These are phyloP conservation scores for Pseudocercospora crystallina DNA, from an alignment of 2,329 filamentous ascomycete species.

Conservation along the genomic window DNA sequence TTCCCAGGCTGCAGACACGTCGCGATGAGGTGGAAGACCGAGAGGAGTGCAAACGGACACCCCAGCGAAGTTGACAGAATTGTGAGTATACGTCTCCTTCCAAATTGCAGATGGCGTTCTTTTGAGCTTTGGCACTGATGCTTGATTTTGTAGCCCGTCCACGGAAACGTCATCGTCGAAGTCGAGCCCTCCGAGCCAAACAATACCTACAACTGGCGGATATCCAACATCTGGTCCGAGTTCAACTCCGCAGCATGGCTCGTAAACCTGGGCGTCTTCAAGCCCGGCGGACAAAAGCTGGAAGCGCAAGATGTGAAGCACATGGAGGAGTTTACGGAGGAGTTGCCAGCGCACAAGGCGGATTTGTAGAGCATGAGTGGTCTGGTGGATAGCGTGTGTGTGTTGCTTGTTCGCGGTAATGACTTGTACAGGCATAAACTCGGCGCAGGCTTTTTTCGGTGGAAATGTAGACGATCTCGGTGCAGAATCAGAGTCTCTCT, in stretches of 20 bases:
- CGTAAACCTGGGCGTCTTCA: conserved; percentile 29
- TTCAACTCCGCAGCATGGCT: conserved; percentile 37
- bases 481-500: too few relatives aligned
- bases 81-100: conserved; percentile 17
- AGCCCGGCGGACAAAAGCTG: conserved; percentile 10
- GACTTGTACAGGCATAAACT: too few relatives aligned
- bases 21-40: conserved; percentile 30
- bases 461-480: too few relatives aligned
- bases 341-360: too few relatives aligned
- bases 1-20: conserved; percentile 32
- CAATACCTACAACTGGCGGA: conserved; percentile 24
- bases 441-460: too few relatives aligned
- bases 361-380: too few relatives aligned
- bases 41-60: conserved; percentile 27
- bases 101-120: background rate
- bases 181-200: conserved; percentile 13
- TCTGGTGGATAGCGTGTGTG: too few relatives aligned
- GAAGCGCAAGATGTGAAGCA: conserved; percentile 14
- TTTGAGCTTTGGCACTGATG: background rate
- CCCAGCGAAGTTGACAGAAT: conserved; percentile 26
- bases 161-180: conserved; percentile 25
- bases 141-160: conserved; percentile 14
- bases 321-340: conserved; percentile 9
- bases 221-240: conserved; percentile 31
- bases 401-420: too few relatives aligned